Base-by-base conservation (phyloP, 495 filamentous ascomycete species). In the Aspergillus carlsbadensis region DNA sequence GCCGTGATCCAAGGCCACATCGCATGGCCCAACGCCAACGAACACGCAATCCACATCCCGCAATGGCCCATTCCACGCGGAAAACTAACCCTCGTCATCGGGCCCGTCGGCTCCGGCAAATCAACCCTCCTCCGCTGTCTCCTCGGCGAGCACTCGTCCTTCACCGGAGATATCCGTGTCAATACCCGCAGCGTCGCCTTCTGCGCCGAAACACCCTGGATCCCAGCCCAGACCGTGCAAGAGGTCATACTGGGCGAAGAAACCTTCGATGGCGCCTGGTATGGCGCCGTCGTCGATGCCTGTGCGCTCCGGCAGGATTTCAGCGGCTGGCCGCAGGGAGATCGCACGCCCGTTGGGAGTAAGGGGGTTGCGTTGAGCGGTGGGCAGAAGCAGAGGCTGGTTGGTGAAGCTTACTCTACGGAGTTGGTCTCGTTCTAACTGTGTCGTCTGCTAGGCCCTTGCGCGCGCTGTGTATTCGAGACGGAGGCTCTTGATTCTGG, bases 331-430 rank as follows among this genome's bases (percentile, higher is more conserved):
- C 42, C 87, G 0, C 77, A 84, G 57, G 82, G 87, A 8, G 91
- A 94, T 59, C 61, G 74, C 49, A 92, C 89, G 0, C 83, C 89
- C 64, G 89, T 93, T 58, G 91, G 90, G 14, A 89, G 91, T 62
- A 79, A 87, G 18, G 91, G 91, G 24, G 88, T 91, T 59, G 90
- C 86, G 1, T 81, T 94, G 5, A 91, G 87, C 39, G 91, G 91
- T 36, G 91, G 91, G 3, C 91, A 94, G 66, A 92, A 91, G 61
- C 87, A 92, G 63, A n/a, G 44, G 3, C 37, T 52, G n/a, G 45
- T 57, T 40, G 1, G 52, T 22, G n/a, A 14, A 0, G 6, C 29
- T 10, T 14, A 2, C 11, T 1, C 2, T 5, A 17, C 10, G n/a
- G 10, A 8, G 10, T 18, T 10, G 18, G 34, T 41, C 26, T 8